phyloP scores from a whole-genome alignment of 306 rosid species.

The barrel medic (Medicago truncatula) region DNA sequence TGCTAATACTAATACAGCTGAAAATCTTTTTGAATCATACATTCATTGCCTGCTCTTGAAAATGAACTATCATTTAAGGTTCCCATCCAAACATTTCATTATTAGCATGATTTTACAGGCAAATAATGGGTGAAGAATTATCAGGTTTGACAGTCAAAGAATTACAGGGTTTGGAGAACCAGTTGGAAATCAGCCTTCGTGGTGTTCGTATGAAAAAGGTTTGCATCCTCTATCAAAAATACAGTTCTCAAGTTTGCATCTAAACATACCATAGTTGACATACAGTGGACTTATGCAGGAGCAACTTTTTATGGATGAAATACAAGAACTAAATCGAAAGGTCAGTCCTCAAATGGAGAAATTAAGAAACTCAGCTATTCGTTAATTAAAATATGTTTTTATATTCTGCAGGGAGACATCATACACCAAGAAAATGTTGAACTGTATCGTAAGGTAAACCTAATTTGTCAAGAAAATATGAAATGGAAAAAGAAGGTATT shows the following conservation, averaged over 20 bases:
- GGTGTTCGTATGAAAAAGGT: constrained; percentile 88
- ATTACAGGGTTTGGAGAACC: constrained; percentile 71
- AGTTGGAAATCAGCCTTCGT: constrained; percentile 77
- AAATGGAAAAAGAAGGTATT: constrained; percentile 65
- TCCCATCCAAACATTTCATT: constrained; percentile 28
- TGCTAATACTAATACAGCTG: not conserved
- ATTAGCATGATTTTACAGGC: constrained; percentile 54
- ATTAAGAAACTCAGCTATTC: constrained; percentile 28
- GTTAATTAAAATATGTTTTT: constrained; percentile 32
- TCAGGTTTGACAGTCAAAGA: constrained; percentile 74
- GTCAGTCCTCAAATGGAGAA: constrained; percentile 54
- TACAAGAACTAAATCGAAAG: constrained; percentile 84
- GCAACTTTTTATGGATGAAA: constrained; percentile 73
- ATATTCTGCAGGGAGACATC: constrained; percentile 68
- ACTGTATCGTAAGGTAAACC: constrained; percentile 76
- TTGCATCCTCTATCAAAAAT: constrained; percentile 9
- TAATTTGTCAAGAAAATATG: constrained; percentile 67
- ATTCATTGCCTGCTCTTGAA: constrained; percentile 18
- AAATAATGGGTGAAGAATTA: constrained; percentile 93
- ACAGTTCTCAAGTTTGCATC: constrained; percentile 18
- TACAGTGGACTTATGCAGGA: constrained; percentile 58
- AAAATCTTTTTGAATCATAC: constrained; percentile 7
- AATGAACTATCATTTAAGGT: constrained; percentile 35
- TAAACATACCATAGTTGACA: constrained; percentile 22
- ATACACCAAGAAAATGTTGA: constrained; percentile 81